Base-by-base conservation (phyloP, 2,329 filamentous ascomycete species). In the Thelonectria blattea region DNA sequence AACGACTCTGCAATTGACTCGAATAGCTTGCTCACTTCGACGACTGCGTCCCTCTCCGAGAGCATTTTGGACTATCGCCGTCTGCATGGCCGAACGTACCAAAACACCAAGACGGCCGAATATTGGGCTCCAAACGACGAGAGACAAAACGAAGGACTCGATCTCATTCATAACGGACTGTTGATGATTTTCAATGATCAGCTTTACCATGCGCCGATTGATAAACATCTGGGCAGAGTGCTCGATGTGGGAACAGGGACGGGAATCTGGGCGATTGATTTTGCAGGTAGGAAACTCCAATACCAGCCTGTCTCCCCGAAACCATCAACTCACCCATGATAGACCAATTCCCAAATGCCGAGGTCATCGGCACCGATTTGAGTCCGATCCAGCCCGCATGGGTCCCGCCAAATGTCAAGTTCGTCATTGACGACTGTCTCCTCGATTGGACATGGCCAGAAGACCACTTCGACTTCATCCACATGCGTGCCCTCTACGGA, bases 281-380 rank as follows among this genome's bases (percentile, higher is more conserved):
- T 76, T 14, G 34, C 34, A 37, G 34, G 34, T 37, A 15, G 15
- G 34, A 37, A 37, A 37, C 34, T 3, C 32, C 15, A 37, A 14
- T 2, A 37, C 7, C 34, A 15, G 15, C 7, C 15, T 37, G 9
- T 3, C 10, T 10, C 32, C 10, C 11, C 3, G 34, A 6, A 37
- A 14, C 11, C 3, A 37, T 37, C 3, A 37, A 37, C 12, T 37
- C 3, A 37, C 15, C 15, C 8, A 37, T 54, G 71, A 30, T 76
- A 64, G 70, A 82, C 56, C 61, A 76, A 8, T 80, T 79, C 43
- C 81, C 81, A 27, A 67, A 76, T 65, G 78, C 70, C 58, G 75
- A 68, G 75, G 81, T 72, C 6, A 77, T 78, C 48, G 84, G 84
- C 43, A 83, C 81, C 8, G 83, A 87, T 68, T 78, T 86, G 17